Evolutionary conservation across 2,329 filamentous ascomycete genomes (phyloP), one percentile per base, ranked within the genome.

Genomic region (Septoria petroselini): DNA sequence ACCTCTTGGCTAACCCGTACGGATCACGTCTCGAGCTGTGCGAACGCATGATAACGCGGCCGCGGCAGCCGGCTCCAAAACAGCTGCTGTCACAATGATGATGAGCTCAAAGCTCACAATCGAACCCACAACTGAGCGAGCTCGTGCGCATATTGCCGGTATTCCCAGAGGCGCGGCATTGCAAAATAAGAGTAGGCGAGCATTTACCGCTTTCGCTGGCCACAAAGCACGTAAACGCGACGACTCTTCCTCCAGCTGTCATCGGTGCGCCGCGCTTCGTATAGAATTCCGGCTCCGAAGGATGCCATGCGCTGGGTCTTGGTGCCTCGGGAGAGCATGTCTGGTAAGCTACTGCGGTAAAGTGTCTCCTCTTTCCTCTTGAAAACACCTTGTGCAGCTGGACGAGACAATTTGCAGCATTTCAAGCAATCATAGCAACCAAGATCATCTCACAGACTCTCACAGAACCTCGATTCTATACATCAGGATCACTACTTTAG

Each of bases 211-310:
- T 11, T 35, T 37, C 15, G 33, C n/a, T 8, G n/a, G n/a, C n/a
- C n/a, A n/a, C n/a, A n/a, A n/a, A 46, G 33, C 11, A 11, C 5
- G 25, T 2, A 9, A 31, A 5, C 21, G 27, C 23, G 27, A 31
- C 15, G 42, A 46, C 33, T 46, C 42, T 46, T 9, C 21, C n/a
- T 27, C 11, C 31, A 6, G 15, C 30, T 46, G 42, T 46, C 42
- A 46, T n/a, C n/a, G n/a, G 25, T 19, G n/a, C 7, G 15, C 34
- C 8, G 14, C 9, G 4, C 14, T 18, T 37, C 34, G 14, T 37
- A 17, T 17, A 37, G 30, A n/a, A n/a, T n/a, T 33, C 30, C 30
- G 11, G 30, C 6, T 33, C 30, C 11, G 11, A 33, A 33, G 11
- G 5, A 33, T 33, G 30, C 14, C 11, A 15, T 33, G 11, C n/a